Evolutionary conservation across 768 basidiomycete species (phyloP).

Genomic region (Suillus plorans): DNA sequence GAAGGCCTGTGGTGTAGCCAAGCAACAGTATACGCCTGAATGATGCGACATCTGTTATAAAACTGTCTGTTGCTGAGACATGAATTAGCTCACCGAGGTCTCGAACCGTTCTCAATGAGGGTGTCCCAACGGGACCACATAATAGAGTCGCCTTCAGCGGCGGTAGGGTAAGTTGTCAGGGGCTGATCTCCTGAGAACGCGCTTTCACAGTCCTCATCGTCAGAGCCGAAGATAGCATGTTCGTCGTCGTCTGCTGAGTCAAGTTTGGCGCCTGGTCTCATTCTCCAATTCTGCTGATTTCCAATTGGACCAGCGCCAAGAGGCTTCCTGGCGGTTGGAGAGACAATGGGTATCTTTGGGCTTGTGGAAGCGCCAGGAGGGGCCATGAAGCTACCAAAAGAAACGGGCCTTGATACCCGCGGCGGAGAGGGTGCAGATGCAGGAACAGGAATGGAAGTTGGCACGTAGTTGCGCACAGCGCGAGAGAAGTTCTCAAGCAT

Average conservation of each 20-base stretch:
- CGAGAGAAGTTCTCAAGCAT: constrained; percentile 53
- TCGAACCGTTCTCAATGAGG: constrained; percentile 18
- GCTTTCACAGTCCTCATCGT: constrained; percentile 22
- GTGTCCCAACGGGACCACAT: constrained; percentile 36
- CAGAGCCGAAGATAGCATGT: constrained; percentile 14
- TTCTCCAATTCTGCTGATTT: constrained; percentile 11
- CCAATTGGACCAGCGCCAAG: neutral
- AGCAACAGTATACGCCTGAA: constrained; percentile 49
- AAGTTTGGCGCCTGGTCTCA: constrained; percentile 3
- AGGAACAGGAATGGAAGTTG: constrained; percentile 50
- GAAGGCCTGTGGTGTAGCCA: constrained; percentile 51
- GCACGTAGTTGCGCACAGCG: constrained; percentile 54
- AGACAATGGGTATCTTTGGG: neutral
- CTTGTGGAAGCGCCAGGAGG: constrained; percentile 20
- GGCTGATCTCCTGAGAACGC: constrained; percentile 10
- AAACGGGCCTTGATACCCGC: constrained; percentile 48
- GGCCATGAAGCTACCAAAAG: constrained; percentile 44
- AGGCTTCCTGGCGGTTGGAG: neutral
- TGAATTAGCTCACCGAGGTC: constrained; percentile 17
- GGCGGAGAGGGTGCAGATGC: constrained; percentile 48
- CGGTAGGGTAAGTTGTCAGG: constrained; percentile 30
- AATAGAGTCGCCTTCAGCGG: constrained; percentile 28
- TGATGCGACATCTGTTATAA: neutral
- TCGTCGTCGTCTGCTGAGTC: constrained; percentile 18
- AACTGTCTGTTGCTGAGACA: neutral